A percentile compares a stretch with the other conserved stretches of the same genome.
Evolutionary conservation across 1,284 basidiomycete genomes (phyloP).

Genomic region (Hemileia vastatrix): DNA sequence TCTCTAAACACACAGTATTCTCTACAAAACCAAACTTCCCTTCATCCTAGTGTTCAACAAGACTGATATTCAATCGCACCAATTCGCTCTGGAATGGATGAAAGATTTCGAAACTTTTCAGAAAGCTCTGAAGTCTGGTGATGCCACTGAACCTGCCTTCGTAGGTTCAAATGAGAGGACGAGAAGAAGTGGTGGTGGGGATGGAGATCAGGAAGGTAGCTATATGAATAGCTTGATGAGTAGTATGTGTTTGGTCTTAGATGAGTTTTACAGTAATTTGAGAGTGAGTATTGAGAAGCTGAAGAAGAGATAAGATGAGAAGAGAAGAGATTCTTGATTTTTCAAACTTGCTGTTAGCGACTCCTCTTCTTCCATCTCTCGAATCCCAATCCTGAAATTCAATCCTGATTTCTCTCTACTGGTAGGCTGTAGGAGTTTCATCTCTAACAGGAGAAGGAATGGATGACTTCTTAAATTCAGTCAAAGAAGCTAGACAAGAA

Average conservation of each 20-base stretch:
- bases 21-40: conserved; percentile 44
- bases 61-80: conserved; percentile 39
- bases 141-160: conserved; percentile 37
- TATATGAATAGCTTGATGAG: conserved; percentile 46
- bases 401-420: no score
- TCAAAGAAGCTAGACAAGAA: conserved; percentile 38
- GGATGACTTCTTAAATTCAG: conserved; percentile 35
- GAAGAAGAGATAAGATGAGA: no score
- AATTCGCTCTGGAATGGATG: conserved; percentile 44
- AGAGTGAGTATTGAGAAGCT: conserved; percentile 30
- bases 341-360: no score
- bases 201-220: conserved; percentile 31
- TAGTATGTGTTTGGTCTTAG: conserved; percentile 43
- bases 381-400: no score
- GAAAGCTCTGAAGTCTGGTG: conserved; percentile 35
- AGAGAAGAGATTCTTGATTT: no score
- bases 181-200: conserved; percentile 1
- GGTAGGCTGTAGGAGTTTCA: conserved; percentile 40
- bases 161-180: conserved; percentile 22
- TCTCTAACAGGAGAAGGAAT: conserved; percentile 41
- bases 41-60: conserved; percentile 45
- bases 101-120: conserved; percentile 44
- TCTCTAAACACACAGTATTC: conserved; percentile 29
- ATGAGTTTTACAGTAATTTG: conserved; percentile 44
- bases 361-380: no score